phyloP scores from a whole-genome alignment of 495 filamentous ascomycete species.

The Tuber borchii region DNA sequence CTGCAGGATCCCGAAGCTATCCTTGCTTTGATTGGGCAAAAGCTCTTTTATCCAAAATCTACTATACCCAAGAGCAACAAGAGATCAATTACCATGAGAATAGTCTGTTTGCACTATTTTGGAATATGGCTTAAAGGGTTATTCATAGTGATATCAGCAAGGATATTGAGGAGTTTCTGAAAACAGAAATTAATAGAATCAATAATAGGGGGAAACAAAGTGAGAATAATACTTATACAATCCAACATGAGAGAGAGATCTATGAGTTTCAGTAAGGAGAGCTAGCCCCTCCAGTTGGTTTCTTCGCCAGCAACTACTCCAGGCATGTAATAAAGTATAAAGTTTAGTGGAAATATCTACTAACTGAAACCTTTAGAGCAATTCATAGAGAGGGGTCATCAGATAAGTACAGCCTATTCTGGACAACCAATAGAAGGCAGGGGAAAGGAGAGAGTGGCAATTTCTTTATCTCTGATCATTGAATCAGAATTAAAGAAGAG shows the following conservation, averaged over 20 bases:
- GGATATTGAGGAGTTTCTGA: background rate
- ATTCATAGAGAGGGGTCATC: background rate
- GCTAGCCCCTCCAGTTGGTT: background rate
- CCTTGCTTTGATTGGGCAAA: background rate
- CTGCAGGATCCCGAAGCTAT: background rate
- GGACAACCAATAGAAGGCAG: background rate
- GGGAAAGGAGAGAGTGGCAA: background rate
- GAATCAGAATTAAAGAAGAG: background rate
- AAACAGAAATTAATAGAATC: background rate
- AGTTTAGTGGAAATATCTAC: background rate
- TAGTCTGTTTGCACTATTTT: background rate
- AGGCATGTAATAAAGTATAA: background rate
- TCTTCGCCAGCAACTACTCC: background rate
- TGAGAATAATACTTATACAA: background rate
- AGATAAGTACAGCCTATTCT: background rate
- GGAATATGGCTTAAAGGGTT: background rate
- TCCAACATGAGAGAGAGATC: background rate
- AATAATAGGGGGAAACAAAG: background rate
- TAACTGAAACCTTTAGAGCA: background rate
- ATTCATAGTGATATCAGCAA: background rate
- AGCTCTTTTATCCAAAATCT: background rate
- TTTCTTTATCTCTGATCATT: background rate
- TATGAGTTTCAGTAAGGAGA: background rate
- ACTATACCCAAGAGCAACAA: background rate
- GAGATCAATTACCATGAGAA: background rate